phyloP scores from a whole-genome alignment of 73 alveolate species.

The Breviolum minutum region DNA sequence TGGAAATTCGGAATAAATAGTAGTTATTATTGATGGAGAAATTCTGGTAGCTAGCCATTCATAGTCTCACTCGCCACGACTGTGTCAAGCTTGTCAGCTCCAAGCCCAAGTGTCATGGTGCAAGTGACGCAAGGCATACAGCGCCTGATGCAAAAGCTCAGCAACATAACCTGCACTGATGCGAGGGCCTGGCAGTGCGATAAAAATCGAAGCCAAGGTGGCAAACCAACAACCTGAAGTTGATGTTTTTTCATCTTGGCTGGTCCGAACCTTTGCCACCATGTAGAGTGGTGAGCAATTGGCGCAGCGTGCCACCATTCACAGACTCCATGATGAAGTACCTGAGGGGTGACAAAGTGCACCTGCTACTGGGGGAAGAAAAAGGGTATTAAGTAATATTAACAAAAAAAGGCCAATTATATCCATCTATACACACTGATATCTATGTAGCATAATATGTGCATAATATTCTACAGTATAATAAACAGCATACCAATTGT shows the following conservation, averaged over 20 bases:
- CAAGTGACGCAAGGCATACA: constrained; percentile 72
- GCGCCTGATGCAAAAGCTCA: constrained; percentile 67
- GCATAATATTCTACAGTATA: no score
- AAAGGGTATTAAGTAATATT: neutral
- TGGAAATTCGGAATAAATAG: no score
- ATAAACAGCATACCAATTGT: no score
- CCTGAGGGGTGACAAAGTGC: neutral
- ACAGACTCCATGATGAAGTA: constrained; percentile 67
- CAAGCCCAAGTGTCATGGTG: constrained; percentile 38
- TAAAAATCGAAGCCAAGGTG: neutral
- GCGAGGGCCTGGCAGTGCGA: neutral
- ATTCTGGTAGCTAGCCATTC: no score
- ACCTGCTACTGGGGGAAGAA: neutral
- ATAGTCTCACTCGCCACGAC: neutral
- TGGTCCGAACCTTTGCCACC: constrained; percentile 25
- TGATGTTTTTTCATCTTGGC: neutral
- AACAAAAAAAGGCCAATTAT: no score
- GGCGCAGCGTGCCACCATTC: constrained; percentile 89
- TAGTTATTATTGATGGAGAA: no score
- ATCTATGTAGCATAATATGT: no score
- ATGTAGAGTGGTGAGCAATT: constrained; percentile 18
- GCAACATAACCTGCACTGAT: constrained; percentile 61
- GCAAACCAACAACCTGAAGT: neutral
- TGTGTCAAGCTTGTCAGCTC: neutral
- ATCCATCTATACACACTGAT: neutral